Conservation (phyloP, 306 rosid species). For the Oxytropis ochrocephala region DNA sequence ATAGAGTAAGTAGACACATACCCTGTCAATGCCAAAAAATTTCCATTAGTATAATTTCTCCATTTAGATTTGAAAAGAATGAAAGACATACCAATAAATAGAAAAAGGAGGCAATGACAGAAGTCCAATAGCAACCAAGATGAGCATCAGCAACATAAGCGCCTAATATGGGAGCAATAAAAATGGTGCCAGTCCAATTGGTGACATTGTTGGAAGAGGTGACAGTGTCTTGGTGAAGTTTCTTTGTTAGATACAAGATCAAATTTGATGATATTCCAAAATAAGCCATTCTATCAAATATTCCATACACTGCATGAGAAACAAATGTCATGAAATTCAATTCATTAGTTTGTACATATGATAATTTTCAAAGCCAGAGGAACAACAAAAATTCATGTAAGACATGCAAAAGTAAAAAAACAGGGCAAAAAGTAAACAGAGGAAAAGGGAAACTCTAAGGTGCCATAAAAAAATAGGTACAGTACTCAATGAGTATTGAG, state of each 20-base stretch:
- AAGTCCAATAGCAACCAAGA: constrained; percentile 81
- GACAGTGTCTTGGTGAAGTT: constrained; percentile 72
- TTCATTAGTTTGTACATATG: background rate
- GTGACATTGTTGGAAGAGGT: constrained; percentile 61
- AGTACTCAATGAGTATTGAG: too few species aligned
- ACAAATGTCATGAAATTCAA: background rate
- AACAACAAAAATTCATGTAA: too few species aligned
- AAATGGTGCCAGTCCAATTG: constrained; percentile 69
- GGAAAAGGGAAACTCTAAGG: too few species aligned
- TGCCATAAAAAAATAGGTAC: too few species aligned
- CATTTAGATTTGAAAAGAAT: background rate
- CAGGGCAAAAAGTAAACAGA: too few species aligned
- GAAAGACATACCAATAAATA: constrained; percentile 42
- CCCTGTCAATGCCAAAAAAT: constrained; percentile 26
- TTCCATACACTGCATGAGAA: constrained; percentile 40
- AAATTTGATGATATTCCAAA: constrained; percentile 66
- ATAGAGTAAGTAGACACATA: constrained; percentile 36
- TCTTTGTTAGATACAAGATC: constrained; percentile 45
- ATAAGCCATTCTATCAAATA: constrained; percentile 81
- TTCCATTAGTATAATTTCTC: too few species aligned
- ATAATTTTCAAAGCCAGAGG: too few species aligned
- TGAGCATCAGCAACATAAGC: constrained; percentile 79
- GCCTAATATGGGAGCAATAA: constrained; percentile 71
- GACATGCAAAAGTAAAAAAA: too few species aligned
- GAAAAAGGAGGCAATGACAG: constrained; percentile 36